Evolutionary conservation across 179 eudicot genomes (phyloP).

Genomic region (Amaranthus tricolor): DNA sequence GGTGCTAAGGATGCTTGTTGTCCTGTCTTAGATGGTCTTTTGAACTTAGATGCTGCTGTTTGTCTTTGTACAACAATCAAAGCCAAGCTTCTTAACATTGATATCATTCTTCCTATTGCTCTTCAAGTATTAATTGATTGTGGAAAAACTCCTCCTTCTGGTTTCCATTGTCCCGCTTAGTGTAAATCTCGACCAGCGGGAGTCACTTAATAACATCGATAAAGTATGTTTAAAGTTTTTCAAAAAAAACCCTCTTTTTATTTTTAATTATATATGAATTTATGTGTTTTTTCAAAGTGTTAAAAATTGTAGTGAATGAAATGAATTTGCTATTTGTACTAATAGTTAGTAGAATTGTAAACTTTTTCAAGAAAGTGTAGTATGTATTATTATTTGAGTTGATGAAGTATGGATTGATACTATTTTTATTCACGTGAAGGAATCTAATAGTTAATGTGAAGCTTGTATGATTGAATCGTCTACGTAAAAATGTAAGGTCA

Average conservation of each 20-base stretch:
- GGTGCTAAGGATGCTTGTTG: constrained; percentile 56
- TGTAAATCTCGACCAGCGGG: neutral
- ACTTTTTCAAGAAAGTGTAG: neutral
- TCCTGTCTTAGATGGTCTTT: constrained; percentile 59
- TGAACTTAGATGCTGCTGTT: constrained; percentile 66
- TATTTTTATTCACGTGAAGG: constrained; percentile 4
- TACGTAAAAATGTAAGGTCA: neutral
- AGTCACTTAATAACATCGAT: too few relatives aligned
- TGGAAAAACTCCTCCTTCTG: constrained; percentile 32
- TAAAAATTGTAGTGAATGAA: neutral
- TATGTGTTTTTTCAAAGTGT: neutral
- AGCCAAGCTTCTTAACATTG: constrained; percentile 44
- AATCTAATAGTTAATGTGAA: neutral
- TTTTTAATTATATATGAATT: neutral
- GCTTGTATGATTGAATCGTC: constrained; percentile 6
- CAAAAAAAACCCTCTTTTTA: neutral
- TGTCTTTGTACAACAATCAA: constrained; percentile 76
- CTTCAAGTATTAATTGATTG: constrained; percentile 37
- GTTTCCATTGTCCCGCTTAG: constrained; percentile 32
- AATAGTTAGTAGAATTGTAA: neutral
- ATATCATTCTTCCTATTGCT: constrained; percentile 32
- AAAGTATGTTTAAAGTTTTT: too few relatives aligned
- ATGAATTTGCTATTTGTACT: neutral
- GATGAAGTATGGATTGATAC: neutral
- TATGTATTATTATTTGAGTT: neutral